Base-by-base conservation (phyloP, 1,284 basidiomycete genomes). In the Lentinula novae-zelandiae region DNA sequence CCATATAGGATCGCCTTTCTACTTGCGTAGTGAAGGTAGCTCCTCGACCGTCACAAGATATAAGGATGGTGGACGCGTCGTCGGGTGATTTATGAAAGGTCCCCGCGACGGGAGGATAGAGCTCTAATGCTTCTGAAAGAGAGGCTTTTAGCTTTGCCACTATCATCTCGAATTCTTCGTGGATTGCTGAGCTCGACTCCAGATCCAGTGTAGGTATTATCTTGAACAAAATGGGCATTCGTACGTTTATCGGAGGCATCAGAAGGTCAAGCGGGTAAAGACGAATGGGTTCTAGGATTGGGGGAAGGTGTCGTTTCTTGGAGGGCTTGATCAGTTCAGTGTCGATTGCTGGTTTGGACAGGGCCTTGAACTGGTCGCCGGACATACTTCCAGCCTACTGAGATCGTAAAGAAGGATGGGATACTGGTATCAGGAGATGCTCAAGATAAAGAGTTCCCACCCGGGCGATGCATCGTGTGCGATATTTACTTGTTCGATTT, bases 121-220 rank as follows among this genome's bases (percentile, higher is more conserved):
- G 34, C 38, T 62, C 61, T 10, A 62, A 31, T 12, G 61, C 57
- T 6, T 62, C 57, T 17, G 61, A 57, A 27, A 62, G 61, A 2
- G 61, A 58, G 2, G 17, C 36, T 7, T 48, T 58, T 0, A 62
- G 46, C 27, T 33, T 53, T 5, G 53, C 36, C 5, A 59, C 44
- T 27, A 59, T 51, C 12, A 8, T 27, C 3, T 61, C 36, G 17
- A 60, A 56, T 17, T 40, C 12, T n/a, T 60, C 46, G 2, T 34
- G 17, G 2, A 33, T 2, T 20, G 17, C 33, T 36, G 53, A 15
- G 10, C 34, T 44, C 31, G 44, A 20, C 7, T 8, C 57, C 7
- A 10, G 27, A 12, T 13, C 36, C 10, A 34, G 12, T 13, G 49
- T n/a, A 5, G 50, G 49, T 42, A 8, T 20, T 31, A 52, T 58